phyloP scores from a whole-genome alignment of 331 rosid genomes.

The Pyrus hybrid region DNA sequence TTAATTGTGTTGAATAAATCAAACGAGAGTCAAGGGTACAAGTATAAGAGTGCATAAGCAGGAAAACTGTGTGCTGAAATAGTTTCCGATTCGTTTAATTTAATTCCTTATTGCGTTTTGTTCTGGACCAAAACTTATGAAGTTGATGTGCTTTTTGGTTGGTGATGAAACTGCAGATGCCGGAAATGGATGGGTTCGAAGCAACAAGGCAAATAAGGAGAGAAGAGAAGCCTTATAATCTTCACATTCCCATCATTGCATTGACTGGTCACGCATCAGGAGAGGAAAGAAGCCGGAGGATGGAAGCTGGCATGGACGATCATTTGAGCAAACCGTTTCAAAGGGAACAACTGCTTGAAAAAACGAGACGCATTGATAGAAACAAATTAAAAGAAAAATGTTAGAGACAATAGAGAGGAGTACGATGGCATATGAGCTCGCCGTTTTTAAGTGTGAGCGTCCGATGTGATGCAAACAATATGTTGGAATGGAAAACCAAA shows the following conservation, averaged over 20 bases:
- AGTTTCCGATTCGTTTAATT: too few species aligned
- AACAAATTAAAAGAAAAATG: not conserved
- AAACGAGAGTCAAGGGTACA: too few species aligned
- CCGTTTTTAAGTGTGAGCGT: not conserved
- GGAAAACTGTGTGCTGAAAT: too few species aligned
- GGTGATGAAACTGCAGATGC: constrained; percentile 39
- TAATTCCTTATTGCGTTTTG: not conserved
- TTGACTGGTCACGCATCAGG: constrained; percentile 42
- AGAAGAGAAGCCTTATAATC: constrained; percentile 29
- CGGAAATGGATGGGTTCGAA: constrained; percentile 55
- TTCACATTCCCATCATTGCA: constrained; percentile 61
- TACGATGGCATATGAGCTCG: not conserved
- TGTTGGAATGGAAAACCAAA: not conserved
- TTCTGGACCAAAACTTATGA: not conserved
- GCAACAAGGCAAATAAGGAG: constrained; percentile 51
- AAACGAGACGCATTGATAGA: not conserved
- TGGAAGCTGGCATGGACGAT: constrained; percentile 50
- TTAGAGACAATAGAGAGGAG: not conserved
- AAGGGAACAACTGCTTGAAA: not conserved
- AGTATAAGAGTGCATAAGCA: too few species aligned
- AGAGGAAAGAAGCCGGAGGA: constrained; percentile 19
- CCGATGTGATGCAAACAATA: not conserved
- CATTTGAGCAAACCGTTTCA: constrained; percentile 39
- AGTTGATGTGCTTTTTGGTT: not conserved
- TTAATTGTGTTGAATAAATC: too few species aligned